phyloP scores from a whole-genome alignment of 73 alveolate genomes.

The Symbiodinium pilosum region DNA sequence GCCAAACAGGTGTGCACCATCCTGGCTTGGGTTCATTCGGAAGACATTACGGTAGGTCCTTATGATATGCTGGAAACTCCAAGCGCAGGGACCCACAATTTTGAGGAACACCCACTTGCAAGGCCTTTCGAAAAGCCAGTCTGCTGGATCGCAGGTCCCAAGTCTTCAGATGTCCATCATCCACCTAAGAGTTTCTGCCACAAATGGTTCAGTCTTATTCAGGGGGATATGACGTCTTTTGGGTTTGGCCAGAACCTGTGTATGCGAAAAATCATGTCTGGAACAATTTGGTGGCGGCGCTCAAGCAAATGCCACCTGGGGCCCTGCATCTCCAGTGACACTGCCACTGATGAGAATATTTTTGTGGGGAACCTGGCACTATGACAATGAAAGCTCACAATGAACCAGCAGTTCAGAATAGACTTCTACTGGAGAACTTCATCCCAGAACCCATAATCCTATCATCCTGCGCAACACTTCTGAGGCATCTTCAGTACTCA shows the following conservation, averaged over 20 bases:
- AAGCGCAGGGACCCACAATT: no score
- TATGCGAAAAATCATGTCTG: background rate
- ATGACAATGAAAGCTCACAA: no score
- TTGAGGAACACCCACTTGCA: background rate
- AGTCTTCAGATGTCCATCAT: constrained; percentile 81
- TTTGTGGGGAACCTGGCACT: no score
- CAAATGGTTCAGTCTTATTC: background rate
- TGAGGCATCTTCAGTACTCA: constrained; percentile 1
- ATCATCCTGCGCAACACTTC: no score
- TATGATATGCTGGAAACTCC: no score
- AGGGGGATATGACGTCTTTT: background rate
- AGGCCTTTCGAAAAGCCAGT: constrained; percentile 70
- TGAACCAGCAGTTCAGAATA: no score
- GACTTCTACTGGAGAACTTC: no score
- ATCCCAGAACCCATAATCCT: no score
- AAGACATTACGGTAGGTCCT: background rate
- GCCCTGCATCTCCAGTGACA: no score
- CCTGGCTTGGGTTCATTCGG: background rate
- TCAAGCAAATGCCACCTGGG: no score
- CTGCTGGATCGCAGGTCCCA: constrained; percentile 76
- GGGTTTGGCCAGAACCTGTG: background rate
- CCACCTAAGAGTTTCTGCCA: background rate
- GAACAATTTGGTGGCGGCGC: background rate
- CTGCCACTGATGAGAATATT: no score
- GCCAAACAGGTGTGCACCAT: constrained; percentile 96